Conservation (phyloP, 768 basidiomycete species). For the Infundibulicybe gibba region DNA sequence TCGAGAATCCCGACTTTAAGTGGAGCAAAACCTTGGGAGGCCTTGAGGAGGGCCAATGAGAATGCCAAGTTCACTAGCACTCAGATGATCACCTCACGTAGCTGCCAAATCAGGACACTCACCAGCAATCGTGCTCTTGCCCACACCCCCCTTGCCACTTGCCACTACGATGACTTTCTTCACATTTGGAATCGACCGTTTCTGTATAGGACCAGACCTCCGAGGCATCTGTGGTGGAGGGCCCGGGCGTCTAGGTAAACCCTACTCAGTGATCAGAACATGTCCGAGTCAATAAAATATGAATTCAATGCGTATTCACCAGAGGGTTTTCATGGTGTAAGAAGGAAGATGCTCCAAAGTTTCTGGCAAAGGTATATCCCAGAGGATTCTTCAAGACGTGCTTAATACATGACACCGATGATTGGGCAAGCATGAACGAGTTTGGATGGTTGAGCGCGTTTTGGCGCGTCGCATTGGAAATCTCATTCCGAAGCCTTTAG, state of each 20-base stretch:
- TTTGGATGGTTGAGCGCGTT: too few species aligned
- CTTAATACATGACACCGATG: too few species aligned
- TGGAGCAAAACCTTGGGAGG: constrained; percentile 27
- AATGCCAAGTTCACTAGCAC: constrained; percentile 76
- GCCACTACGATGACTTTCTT: constrained; percentile 81
- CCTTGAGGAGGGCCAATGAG: constrained; percentile 51
- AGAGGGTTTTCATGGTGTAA: constrained; percentile 15
- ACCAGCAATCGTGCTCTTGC: constrained; percentile 94
- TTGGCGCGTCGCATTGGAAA: too few species aligned
- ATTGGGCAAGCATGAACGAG: too few species aligned
- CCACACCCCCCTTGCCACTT: constrained; percentile 94
- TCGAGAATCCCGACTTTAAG: constrained; percentile 85
- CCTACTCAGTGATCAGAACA: constrained; percentile 7
- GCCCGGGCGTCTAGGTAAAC: constrained; percentile 10
- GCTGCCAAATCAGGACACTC: constrained; percentile 12
- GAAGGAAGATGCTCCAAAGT: constrained; percentile 4
- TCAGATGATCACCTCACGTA: not conserved
- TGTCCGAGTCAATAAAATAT: not conserved
- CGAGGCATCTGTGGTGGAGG: constrained; percentile 60
- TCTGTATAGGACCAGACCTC: constrained; percentile 47
- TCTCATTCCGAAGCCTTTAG: too few species aligned
- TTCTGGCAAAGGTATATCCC: too few species aligned
- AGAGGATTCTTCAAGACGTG: too few species aligned
- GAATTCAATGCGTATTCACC: constrained; percentile 3
- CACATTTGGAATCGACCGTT: constrained; percentile 65